phyloP scores from a whole-genome alignment of 73 alveolate genomes.

The Effrenium voratum region DNA sequence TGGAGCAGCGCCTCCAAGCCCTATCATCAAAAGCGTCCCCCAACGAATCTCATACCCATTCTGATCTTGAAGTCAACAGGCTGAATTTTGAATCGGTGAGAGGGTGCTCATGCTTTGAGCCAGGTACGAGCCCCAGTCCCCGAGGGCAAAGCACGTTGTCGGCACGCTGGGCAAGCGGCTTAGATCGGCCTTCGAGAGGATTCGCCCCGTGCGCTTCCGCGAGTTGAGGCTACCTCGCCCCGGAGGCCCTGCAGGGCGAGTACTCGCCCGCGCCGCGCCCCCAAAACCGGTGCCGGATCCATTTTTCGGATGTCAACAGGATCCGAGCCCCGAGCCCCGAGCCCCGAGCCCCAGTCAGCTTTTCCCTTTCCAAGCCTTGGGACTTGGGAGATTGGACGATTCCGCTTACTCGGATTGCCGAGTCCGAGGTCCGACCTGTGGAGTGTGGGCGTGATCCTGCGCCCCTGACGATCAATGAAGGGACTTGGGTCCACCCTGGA shows the following conservation, averaged over 20 bases:
- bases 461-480: not conserved
- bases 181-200: not conserved
- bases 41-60: no score
- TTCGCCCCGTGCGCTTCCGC: not conserved
- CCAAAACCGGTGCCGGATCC: not conserved
- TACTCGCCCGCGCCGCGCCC: conserved; percentile 69
- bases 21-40: no score
- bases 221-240: conserved; percentile 75
- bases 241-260: conserved; percentile 92
- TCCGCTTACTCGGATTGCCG: not conserved
- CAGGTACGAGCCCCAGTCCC: conserved; percentile 82
- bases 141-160: conserved; percentile 84
- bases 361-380: no score
- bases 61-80: not conserved
- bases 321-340: no score
- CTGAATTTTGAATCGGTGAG: no score
- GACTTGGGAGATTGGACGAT: no score
- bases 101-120: no score
- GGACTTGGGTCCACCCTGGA: not conserved
- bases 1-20: no score
- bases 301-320: no score
- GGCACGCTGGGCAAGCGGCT: conserved; percentile 58
- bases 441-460: conserved; percentile 91
- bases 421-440: conserved; percentile 68
- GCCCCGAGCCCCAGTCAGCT: no score